Base-by-base conservation (phyloP, 148 eudicot genomes). In the Chenopodium album region DNA sequence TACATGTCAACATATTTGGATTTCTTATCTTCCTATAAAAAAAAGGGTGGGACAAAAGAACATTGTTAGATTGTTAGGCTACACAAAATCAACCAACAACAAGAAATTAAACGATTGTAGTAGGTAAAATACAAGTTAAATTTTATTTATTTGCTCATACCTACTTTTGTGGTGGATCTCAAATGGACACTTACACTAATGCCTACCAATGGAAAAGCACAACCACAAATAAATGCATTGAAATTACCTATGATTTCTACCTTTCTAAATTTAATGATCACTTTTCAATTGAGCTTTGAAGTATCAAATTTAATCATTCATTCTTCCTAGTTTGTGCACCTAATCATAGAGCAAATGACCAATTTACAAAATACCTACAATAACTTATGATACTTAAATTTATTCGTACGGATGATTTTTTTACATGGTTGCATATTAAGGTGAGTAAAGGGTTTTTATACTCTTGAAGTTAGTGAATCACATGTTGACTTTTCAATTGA, bases 91-190 rank as follows among this genome's bases (percentile, higher is more conserved):
- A 69, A 69, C 73, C 19, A 59, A 19, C 73, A 69, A 69, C 47
- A 69, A 7, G 46, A 69, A 69, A 31, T 32, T 34, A 1, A 69
- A 34, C 6, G 8, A 34, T 69, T 16, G 54, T 32, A 37, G 47
- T 69, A 31, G 47, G 73, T 69, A 16, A 34, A 69, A 34, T 34
- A 34, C 47, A 29, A 67, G 71, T 29, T 29, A 67, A 67, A 28
- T 31, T 13, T 28, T 67, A 69, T 32, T 14, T 29, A 67, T 29
- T 67, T 14, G 29, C 1, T 7, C 14, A 13, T 13, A 29, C 41
- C 71, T 29, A 11, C 71, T 67, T 41, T 28, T 67, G 71, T 67
- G 16, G 71, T 29, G 71, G 71, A 67, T 67, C 37, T 67, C 71
- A 29, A 29, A 29, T 29, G 37, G 41, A 19, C 71, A 67, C 44